A percentile compares a stretch with the other conserved stretches of the same genome.
Evolutionary conservation across 805 yeast genomes (phyloP).

Genomic region (Candida palmyrensis): DNA sequence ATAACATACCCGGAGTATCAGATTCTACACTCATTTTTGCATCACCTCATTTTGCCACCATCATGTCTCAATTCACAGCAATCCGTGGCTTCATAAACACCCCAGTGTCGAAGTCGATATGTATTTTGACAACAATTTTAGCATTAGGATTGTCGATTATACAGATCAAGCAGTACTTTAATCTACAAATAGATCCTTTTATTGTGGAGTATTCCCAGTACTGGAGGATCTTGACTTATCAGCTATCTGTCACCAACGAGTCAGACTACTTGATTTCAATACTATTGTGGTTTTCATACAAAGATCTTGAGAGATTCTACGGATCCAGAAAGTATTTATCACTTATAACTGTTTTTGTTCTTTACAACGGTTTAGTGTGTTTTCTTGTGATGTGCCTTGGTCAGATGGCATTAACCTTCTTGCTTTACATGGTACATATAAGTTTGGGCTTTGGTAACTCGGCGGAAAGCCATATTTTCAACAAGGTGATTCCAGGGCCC

Average conservation of each 20-base stretch:
- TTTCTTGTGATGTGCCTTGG: constrained; percentile 39
- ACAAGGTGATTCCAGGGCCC: constrained; percentile 35
- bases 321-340: constrained; percentile 54
- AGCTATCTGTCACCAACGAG: constrained; percentile 52
- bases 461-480: constrained; percentile 20
- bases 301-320: constrained; percentile 51
- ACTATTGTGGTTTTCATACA: constrained; percentile 45
- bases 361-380: constrained; percentile 43
- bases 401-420: constrained; percentile 21
- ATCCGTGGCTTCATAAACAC: constrained; percentile 38
- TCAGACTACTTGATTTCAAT: constrained; percentile 47
- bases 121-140: constrained; percentile 26
- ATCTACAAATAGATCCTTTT: constrained; percentile 47
- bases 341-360: constrained; percentile 35
- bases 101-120: constrained; percentile 37
- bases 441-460: constrained; percentile 33
- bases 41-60: constrained; percentile 1
- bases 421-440: constrained; percentile 35
- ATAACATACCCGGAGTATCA: too few species aligned
- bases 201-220: constrained; percentile 51
- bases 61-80: constrained; percentile 37
- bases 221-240: constrained; percentile 49
- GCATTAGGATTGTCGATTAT: constrained; percentile 41
- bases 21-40: too few species aligned
- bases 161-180: constrained; percentile 39